These are phyloP conservation scores for Tolypocladium cylindrosporum DNA, from an alignment of 2,329 filamentous ascomycete genomes.

Conservation along the genomic window DNA sequence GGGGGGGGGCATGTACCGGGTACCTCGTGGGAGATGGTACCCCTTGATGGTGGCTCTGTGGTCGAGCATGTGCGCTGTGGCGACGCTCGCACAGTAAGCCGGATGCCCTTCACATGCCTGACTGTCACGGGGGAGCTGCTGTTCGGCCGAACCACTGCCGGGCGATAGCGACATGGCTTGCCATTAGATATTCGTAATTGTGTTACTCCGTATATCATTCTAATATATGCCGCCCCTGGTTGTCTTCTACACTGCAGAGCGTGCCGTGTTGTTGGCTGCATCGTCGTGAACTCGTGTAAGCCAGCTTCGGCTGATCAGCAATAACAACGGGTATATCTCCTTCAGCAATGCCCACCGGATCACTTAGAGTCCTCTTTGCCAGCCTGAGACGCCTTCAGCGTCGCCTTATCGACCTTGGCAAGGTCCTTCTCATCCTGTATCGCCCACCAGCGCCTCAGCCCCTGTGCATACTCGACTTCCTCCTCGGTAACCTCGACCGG, in stretches of 20 bases:
- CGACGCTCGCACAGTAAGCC: not conserved
- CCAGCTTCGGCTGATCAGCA: not conserved
- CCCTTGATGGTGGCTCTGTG: not conserved
- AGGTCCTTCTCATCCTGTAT: conserved; percentile 35
- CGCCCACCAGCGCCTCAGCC: conserved; percentile 39
- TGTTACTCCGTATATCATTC: not conserved
- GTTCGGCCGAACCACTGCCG: not conserved
- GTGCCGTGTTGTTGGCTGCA: too few species aligned
- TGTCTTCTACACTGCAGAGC: not conserved
- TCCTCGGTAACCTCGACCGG: conserved; percentile 44
- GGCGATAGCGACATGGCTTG: not conserved
- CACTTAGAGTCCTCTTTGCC: conserved; percentile 16
- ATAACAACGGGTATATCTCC: not conserved
- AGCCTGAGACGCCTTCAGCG: conserved; percentile 18
- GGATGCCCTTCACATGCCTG: not conserved
- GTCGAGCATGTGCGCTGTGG: not conserved
- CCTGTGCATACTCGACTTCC: conserved; percentile 38
- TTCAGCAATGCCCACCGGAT: not conserved
- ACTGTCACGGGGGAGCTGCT: not conserved
- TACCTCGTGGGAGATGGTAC: not conserved
- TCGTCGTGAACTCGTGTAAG: not conserved
- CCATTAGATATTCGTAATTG: not conserved
- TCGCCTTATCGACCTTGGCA: conserved; percentile 39
- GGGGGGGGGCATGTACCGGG: not conserved
- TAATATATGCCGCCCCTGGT: not conserved